Base-by-base conservation (phyloP, 768 basidiomycete species). In the Amanita pseudoporphyria region DNA sequence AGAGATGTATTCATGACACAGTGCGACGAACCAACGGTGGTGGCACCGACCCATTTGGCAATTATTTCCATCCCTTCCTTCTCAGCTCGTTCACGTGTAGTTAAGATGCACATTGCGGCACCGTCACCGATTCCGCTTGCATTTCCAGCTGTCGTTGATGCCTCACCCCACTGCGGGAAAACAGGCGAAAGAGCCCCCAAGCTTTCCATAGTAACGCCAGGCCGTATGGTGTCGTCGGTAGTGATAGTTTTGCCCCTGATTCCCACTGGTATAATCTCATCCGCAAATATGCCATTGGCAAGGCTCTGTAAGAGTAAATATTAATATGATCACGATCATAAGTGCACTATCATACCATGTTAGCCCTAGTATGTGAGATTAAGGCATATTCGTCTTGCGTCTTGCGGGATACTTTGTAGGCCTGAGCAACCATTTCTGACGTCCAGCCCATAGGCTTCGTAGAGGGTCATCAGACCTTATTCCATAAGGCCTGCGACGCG, bases 371-470 rank as follows among this genome's bases (percentile, higher is more conserved):
- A 64, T 94, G 93, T 6, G 90, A 94, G 46, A 87, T 79, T 46
- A 89, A 73, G 0, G 94, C 94, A 61, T 89, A 94, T 49, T 88
- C 76, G 63, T 98, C 95, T 65, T 97, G 94, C 57, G 75, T 82
- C 60, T 81, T 68, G 31, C 94, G 82, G 3, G 88, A 72, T 51
- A 93, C 65, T n/a, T 80, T 74, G 67, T 81, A 93, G 6, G 76
- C 69, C 58, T 82, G 64, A n/a, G 90, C 87, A 18, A 92, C 87
- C 81, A 87, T 82, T 64, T 93, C 90, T 4, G 87, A 87, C 1
- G 90, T 93, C 90, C 90, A 99, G 44, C 92, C 92, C 92, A 93
- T 93, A 9, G 88, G 84, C 85, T 90, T 53, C 16, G 22, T 33
- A 28, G 6, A 49, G 39, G 13, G 33, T 30, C 52, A 28, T 9